Base-by-base conservation (phyloP, 225 moss, liverwort and hornwort species). In the Marchantia paleacea region DNA sequence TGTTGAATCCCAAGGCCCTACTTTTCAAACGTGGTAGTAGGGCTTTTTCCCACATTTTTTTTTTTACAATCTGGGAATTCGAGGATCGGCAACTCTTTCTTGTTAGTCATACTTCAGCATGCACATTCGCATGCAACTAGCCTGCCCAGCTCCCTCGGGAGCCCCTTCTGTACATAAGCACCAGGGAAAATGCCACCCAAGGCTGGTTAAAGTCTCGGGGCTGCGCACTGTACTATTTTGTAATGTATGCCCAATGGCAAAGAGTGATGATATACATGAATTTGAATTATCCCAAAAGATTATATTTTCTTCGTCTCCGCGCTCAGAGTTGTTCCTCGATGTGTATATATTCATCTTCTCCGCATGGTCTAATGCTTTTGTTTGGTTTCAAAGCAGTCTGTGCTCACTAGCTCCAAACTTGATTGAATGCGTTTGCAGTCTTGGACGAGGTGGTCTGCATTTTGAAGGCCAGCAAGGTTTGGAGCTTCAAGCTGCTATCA, bases 221-320 rank as follows among this genome's bases (percentile, higher is more conserved):
- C 67, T 68, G 57, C 65, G 65, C 57, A 71, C 24, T 62, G 49
- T 65, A 55, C 6, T 22, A 55, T 60, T 55, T 3, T 81, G 76
- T 82, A 85, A 76, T 79, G 69, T 75, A 54, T 63, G 79, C 82
- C 79, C 75, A 30, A 81, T 62, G 70, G 73, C 19, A 75, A 66
- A 55, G 69, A 71, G 74, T 75, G 50, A 70, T 72, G 39, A 39
- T 73, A 28, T 75, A 52, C 39, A 18, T 60, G 68, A 74, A 78
- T 30, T 7, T 78, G 28, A 61, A n/a, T 58, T 39, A 24, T 19
- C 13, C 57, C 30, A 31, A 52, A 4, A 28, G 5, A 39, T 25
- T 18, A 53, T 77, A 60, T 76, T 18, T 57, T 50, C 0, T 54
- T 60, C 10, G 71, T 72, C 48, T 48, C 72, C 52, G 22, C 39